A percentile compares a stretch with the other conserved stretches of the same genome.
These are phyloP conservation scores for Ophiosphaerella herpotricha DNA, from an alignment of 2,329 filamentous ascomycete species.

Conservation along the genomic window DNA sequence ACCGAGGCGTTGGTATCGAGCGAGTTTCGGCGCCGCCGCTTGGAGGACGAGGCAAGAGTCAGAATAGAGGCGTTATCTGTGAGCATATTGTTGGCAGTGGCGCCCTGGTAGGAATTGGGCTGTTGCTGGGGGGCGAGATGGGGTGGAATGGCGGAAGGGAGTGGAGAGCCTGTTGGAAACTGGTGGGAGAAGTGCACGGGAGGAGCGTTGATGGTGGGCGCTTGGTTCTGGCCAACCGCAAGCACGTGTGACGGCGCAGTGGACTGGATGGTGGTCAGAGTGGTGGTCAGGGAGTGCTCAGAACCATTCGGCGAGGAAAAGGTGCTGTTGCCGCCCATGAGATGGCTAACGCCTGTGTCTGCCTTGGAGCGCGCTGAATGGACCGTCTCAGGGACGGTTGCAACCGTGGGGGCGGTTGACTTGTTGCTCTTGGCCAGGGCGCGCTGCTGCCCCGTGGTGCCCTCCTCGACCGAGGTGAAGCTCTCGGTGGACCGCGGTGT, in stretches of 20 bases:
- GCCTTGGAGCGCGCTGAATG: slow-evolving; percentile 80
- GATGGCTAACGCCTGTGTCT: slow-evolving; percentile 70
- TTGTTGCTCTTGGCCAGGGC: slow-evolving; percentile 67
- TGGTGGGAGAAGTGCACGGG: slow-evolving; percentile 62
- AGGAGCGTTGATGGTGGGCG: slow-evolving; percentile 42
- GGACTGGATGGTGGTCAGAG: slow-evolving; percentile 83
- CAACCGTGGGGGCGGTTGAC: slow-evolving; percentile 77
- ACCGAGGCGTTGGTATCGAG: slow-evolving; percentile 87
- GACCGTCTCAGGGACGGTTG: slow-evolving; percentile 79
- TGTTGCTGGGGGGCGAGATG: slow-evolving; percentile 65
- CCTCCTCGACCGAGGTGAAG: slow-evolving; percentile 65
- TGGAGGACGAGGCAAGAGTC: slow-evolving; percentile 81
- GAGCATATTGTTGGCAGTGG: slow-evolving; percentile 79
- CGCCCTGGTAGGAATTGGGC: slow-evolving; percentile 74
- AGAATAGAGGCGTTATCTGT: slow-evolving; percentile 87
- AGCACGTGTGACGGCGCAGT: slow-evolving; percentile 61
- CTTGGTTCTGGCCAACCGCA: slow-evolving; percentile 45
- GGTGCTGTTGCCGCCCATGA: slow-evolving; percentile 69
- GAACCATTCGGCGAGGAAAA: slow-evolving; percentile 84
- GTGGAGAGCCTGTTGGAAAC: slow-evolving; percentile 55
- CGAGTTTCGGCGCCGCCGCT: slow-evolving; percentile 74
- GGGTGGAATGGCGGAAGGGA: slow-evolving; percentile 72
- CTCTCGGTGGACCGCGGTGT: slow-evolving; percentile 49
- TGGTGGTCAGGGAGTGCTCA: slow-evolving; percentile 79
- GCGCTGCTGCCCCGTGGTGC: slow-evolving; percentile 50